Evolutionary conservation across 805 yeast species (phyloP), one percentile per base, ranked within the genome.

Genomic region (Nakazawaea laoshanensis): DNA sequence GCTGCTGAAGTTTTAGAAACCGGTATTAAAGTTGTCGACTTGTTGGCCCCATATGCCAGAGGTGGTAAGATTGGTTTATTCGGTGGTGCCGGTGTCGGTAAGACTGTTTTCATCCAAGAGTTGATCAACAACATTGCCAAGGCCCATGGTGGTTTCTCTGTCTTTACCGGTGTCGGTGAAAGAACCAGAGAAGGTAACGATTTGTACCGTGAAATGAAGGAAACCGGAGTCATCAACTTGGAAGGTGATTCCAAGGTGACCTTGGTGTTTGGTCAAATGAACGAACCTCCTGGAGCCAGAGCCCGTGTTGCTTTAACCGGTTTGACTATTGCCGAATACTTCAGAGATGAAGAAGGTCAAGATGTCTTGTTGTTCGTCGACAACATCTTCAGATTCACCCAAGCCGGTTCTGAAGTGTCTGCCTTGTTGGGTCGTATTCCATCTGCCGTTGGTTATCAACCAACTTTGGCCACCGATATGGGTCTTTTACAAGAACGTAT

Each of bases 41-140:
- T 89, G 62, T 78, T 89, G 52, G 98, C 98, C 53, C 98, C 98
- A 54, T 89, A 89, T 76, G 97, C 98, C 63, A 87, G 96, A 85
- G 98, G 98, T 85, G 98, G 98, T 85, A 89, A 89, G 81, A 89
- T 89, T 86, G 98, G 98, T 81, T 80, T 89, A 62, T 89, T 89
- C 83, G 98, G 98, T 77, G 98, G 98, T 89, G 98, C 98, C 68
- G 98, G 98, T 89, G 98, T 89, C 84, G 98, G 98, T 74, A 89
- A 89, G 73, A 89, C 98, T 68, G 98, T 89, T 47, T 89, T 89
- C 74, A 89, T 89, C 72, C 98, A 89, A 77, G 98, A 89, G 75
- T 79, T 89, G 74, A 89, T 89, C 69, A 89, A 92, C 88, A 89
- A 89, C 79, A 92, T 89, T 61, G 98, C 98, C 65, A 92, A 89